Conservation (phyloP, 495 filamentous ascomycete genomes). For the Penicillium odoratum region DNA sequence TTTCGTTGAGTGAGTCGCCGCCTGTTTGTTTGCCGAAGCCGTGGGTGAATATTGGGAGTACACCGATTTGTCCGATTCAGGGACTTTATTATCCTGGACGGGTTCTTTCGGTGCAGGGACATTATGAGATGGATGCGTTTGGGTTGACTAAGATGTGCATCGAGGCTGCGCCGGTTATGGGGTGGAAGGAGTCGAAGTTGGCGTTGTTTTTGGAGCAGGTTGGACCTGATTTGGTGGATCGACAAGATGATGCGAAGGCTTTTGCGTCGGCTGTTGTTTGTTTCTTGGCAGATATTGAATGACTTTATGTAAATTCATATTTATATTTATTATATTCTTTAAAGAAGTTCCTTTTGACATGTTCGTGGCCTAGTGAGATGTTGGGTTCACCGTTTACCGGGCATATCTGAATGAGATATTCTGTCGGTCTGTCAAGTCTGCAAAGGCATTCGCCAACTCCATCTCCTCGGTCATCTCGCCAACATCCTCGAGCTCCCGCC, state of each 20-base stretch:
- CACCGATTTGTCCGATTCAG: constrained; percentile 36
- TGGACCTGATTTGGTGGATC: constrained; percentile 24
- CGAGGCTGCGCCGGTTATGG: constrained; percentile 28
- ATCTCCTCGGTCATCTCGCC: constrained; percentile 6
- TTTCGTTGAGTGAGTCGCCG: constrained; percentile 22
- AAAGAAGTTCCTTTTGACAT: not conserved
- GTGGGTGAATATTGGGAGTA: constrained; percentile 38
- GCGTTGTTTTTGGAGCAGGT: constrained; percentile 29
- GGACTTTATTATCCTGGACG: constrained; percentile 38
- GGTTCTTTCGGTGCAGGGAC: constrained; percentile 37
- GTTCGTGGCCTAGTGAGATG: too few species aligned
- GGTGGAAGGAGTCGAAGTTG: constrained; percentile 32
- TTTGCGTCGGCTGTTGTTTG: constrained; percentile 28
- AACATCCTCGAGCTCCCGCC: constrained; percentile 2
- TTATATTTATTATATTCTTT: not conserved
- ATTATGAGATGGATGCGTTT: constrained; percentile 42
- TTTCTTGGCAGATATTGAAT: constrained; percentile 27
- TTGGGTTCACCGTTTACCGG: not conserved
- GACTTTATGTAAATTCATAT: constrained; percentile 5
- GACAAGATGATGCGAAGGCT: constrained; percentile 23
- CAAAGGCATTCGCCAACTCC: constrained; percentile 17
- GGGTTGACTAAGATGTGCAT: constrained; percentile 31
- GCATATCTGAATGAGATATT: constrained; percentile 6
- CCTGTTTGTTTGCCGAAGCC: constrained; percentile 28
- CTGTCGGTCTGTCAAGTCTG: constrained; percentile 13